Evolutionary conservation across 305 asterid species (phyloP).

Genomic region (Fraxinus nigra): DNA sequence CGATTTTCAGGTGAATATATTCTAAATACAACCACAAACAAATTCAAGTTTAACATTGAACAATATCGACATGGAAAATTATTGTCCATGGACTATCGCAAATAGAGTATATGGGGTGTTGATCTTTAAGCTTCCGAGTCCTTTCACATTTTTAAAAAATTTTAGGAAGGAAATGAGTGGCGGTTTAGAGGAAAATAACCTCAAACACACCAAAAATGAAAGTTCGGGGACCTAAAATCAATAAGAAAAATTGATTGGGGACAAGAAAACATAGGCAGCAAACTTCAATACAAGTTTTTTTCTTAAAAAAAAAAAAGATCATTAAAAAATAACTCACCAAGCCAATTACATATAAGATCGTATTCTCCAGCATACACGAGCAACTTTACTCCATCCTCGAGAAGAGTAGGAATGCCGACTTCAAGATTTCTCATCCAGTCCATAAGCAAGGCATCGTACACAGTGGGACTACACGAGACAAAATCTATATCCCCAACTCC

Average conservation of each 20-base stretch:
- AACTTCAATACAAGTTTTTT: background rate
- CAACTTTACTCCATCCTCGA: constrained; percentile 80
- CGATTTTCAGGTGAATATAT: background rate
- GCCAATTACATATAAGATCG: constrained; percentile 98
- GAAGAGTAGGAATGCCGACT: constrained; percentile 85
- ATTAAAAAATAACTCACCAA: constrained; percentile 45
- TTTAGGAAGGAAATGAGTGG: background rate
- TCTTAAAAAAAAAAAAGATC: background rate
- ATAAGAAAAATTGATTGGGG: background rate
- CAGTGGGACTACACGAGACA: constrained; percentile 84
- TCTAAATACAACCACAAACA: background rate
- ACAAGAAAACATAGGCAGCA: background rate
- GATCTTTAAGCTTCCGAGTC: background rate
- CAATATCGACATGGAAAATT: background rate
- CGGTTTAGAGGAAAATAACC: background rate
- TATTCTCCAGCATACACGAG: constrained; percentile 95
- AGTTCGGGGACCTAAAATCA: background rate
- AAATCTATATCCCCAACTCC: constrained; percentile 89
- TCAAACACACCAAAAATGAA: background rate
- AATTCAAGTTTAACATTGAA: background rate
- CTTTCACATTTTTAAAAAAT: background rate
- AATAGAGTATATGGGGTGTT: background rate
- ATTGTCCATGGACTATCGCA: background rate
- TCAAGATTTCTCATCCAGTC: constrained; percentile 99
- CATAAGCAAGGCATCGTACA: constrained; percentile 82